Evolutionary conservation across 2,329 filamentous ascomycete genomes (phyloP), one percentile per base, ranked within the genome.

Genomic region (Epicoccum sorghinum): DNA sequence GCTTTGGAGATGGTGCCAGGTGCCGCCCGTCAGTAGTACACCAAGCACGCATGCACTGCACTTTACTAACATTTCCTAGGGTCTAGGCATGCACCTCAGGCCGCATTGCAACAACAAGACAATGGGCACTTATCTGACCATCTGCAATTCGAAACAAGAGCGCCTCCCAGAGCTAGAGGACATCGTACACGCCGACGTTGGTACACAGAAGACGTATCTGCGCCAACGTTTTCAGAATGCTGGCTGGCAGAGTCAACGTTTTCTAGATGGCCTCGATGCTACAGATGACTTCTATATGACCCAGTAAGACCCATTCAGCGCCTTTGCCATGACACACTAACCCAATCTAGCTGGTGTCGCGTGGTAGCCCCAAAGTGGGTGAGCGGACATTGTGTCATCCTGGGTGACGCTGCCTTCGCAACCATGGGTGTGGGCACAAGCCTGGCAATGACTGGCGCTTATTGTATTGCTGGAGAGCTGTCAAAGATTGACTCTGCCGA

Each of bases 371-470:
- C 75, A 0, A 59, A 58, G 4, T 84, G 78, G 80, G 78, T 69
- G 3, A 70, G 70, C 0, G 79, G 80, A 0, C 78, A 82, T 0
- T 76, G 84, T 3, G 78, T 75, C 1, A 70, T 85, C 0, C 46
- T 86, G 0, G 84, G 84, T 0, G 84, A 88, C 57, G 81, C 85
- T 1, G 77, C 68, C 0, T 74, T 73, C 41, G 72, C 70, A 22
- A 71, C 64, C 0, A 66, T 69, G 39, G 69, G 68, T 8, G 43
- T 69, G 4, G 68, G 69, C 1, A 66, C 67, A 4, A 70, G 67
- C 7, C 59, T 74, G 3, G 75, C 76, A 2, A 70, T 78, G 22
- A 57, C 70, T 3, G 75, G 75, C 2, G 72, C 71, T 1, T 79
- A 77, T 40, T 58, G 72, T 1, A 56, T 79, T 2, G 73, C 76